Base-by-base conservation (phyloP, 495 filamentous ascomycete genomes). In the Annulohypoxylon stygium region DNA sequence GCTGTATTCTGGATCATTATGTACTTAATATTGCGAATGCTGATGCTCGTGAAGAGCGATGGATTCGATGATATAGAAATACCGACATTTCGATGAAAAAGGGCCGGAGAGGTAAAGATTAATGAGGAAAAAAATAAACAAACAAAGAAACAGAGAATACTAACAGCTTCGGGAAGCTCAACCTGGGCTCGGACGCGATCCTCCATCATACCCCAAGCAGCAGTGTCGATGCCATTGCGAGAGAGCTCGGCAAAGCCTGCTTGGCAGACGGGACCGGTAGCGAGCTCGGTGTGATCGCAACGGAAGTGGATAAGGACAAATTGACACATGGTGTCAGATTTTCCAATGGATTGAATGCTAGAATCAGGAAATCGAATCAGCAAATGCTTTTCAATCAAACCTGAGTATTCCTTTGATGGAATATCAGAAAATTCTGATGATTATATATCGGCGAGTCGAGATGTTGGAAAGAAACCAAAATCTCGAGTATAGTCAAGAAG, bases 251-350 rank as follows among this genome's bases (percentile, higher is more conserved):
- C 47, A 37, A 64, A 67, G 26, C 78, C 57, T 11, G 23, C 36
- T 47, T 60, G 39, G 73, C 80, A 82, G 63, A 25, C 61, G 1
- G 73, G 60, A 5, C 71, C 76, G 7, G 71, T 65, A 14, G 78
- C 41, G 23, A 81, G 67, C 33, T 51, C 67, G 53, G 41, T 20
- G 70, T 82, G 80, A 0, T 63, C 62, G 63, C 80, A 82, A 37
- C 74, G 76, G 26, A 43, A 68, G 9, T 63, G 66, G 14, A 79
- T 47, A 6, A 10, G 16, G 36, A 63, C 67, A 72, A 80, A 82
- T 8, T 69, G 20, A 53, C 80, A 82, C 80, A 82, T 82, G 11
- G 5, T 60, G 48, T 1, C 36, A 18, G 20, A 9, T 47, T 41
- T 6, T 65, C 43, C 6, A 14, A 1, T 7, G 12, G 9, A 8